Evolutionary conservation across 2,329 filamentous ascomycete species (phyloP).

Genomic region (Simplicillium aogashimaense): DNA sequence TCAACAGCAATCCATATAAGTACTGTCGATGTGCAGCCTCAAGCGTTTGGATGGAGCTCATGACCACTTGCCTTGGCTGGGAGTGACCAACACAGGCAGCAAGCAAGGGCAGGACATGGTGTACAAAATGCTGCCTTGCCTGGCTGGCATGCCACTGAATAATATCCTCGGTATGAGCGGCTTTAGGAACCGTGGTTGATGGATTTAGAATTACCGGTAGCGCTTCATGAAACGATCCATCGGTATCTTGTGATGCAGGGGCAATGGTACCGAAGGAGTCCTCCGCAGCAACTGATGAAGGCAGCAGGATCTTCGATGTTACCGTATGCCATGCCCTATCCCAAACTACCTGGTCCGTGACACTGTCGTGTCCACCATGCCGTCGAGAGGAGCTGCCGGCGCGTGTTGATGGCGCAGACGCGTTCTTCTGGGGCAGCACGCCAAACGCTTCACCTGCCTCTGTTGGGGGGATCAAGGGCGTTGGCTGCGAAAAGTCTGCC

Average conservation of each 20-base stretch:
- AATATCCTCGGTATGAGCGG: constrained; percentile 44
- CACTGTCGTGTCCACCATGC: constrained; percentile 1
- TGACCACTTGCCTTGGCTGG: constrained; percentile 35
- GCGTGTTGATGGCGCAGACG: constrained; percentile 11
- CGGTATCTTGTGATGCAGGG: constrained; percentile 30
- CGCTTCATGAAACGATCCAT: constrained; percentile 38
- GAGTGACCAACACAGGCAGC: constrained; percentile 31
- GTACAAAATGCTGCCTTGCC: constrained; percentile 49
- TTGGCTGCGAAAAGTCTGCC: constrained; percentile 37
- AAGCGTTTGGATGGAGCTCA: constrained; percentile 45
- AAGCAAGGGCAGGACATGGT: constrained; percentile 48
- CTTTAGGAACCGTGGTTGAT: constrained; percentile 32
- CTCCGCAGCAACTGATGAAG: constrained; percentile 42
- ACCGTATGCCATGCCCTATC: constrained; percentile 54
- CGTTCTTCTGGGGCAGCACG: constrained; percentile 17
- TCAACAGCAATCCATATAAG: constrained; percentile 40
- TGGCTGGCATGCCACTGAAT: constrained; percentile 52
- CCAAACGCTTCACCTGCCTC: constrained; percentile 37
- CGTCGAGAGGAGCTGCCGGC: not conserved
- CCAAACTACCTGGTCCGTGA: constrained; percentile 44
- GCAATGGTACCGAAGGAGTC: constrained; percentile 41
- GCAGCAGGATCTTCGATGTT: constrained; percentile 46
- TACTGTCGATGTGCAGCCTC: constrained; percentile 50
- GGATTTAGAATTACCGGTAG: constrained; percentile 44
- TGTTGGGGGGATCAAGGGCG: constrained; percentile 29